Percentiles rank a stretch among this genome's conserved stretches.
phyloP scores from a whole-genome alignment of 768 basidiomycete species.

The Rubroboletus pulcherrimus region DNA sequence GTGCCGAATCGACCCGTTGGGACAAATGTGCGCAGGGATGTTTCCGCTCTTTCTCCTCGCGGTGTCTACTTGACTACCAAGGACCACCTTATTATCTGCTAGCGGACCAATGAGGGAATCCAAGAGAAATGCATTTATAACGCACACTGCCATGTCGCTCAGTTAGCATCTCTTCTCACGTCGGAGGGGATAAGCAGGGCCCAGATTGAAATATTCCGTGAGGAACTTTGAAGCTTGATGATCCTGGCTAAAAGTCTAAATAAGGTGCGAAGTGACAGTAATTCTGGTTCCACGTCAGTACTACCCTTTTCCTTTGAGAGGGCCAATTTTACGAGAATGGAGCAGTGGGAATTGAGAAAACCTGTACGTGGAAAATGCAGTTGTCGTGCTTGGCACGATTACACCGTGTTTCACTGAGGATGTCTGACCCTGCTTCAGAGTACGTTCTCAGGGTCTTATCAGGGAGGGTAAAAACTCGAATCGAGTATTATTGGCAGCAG shows the following conservation, averaged over 20 bases:
- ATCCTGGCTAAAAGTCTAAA: constrained; percentile 28
- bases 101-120: constrained; percentile 11
- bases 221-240: constrained; percentile 12
- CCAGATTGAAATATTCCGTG: constrained; percentile 1
- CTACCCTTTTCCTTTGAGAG: constrained; percentile 14
- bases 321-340: constrained; percentile 2
- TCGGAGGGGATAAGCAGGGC: constrained; percentile 17
- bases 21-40: constrained; percentile 6
- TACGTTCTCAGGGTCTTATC: neutral
- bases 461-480: neutral
- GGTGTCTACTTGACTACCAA: constrained; percentile 15
- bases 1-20: constrained; percentile 9
- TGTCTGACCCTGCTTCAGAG: constrained; percentile 8
- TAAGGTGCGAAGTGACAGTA: constrained; percentile 4
- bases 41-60: constrained; percentile 19
- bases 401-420: constrained; percentile 3
- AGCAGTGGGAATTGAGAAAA: constrained; percentile 4
- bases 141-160: constrained; percentile 21
- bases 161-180: constrained; percentile 14
- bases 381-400: neutral
- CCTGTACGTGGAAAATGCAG: constrained; percentile 8
- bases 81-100: constrained; percentile 6
- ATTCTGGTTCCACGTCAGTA: constrained; percentile 12
- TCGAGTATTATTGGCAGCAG: constrained; percentile 17
- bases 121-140: constrained; percentile 25